Conservation (phyloP, 23 red algal species). For the Agarophyton chilense region DNA sequence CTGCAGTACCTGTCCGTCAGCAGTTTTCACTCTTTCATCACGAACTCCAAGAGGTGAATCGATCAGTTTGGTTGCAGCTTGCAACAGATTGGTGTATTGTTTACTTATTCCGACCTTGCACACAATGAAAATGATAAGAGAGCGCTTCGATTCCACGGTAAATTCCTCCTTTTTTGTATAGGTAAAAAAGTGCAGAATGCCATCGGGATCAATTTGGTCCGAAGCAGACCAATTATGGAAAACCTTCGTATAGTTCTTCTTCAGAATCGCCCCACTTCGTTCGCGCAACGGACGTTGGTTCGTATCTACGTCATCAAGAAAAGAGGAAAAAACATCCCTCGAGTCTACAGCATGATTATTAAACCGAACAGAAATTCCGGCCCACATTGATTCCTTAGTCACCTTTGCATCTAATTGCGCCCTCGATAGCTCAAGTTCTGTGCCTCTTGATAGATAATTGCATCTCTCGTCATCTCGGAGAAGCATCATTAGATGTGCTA, state of each 20-base stretch:
- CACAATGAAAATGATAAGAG: not conserved
- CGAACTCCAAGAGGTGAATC: not conserved
- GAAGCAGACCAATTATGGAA: constrained; percentile 3
- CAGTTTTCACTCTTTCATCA: not conserved
- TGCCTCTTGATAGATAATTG: not conserved
- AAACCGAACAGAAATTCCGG: not conserved
- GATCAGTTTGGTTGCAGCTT: not conserved
- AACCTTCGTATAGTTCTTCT: not conserved
- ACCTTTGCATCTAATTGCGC: not conserved
- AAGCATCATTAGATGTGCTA: not conserved
- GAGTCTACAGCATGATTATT: not conserved
- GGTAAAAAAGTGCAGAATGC: not conserved
- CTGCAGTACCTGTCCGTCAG: no score
- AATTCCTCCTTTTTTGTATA: not conserved
- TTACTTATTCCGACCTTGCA: not conserved
- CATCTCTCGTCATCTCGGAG: not conserved
- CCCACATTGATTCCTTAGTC: not conserved
- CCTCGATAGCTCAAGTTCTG: not conserved
- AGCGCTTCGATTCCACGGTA: not conserved
- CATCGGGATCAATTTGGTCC: not conserved
- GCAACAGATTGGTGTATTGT: not conserved
- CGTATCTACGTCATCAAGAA: not conserved
- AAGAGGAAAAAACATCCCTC: not conserved
- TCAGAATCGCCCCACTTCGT: not conserved
- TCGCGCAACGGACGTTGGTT: not conserved